phyloP scores from a whole-genome alignment of 345 rosid species.

The Citrus hindsii region DNA sequence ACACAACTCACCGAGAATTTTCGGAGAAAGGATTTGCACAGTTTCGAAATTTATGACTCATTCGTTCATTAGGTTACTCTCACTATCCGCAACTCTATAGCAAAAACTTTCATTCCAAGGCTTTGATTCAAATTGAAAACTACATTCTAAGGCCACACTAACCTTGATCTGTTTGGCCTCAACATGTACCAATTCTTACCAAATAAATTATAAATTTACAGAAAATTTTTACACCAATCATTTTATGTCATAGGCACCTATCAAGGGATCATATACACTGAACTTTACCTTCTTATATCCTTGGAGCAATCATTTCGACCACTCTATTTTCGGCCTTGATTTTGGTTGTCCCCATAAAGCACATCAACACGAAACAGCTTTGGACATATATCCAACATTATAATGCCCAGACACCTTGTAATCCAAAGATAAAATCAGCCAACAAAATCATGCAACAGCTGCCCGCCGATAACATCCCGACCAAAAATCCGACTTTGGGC shows the following conservation, averaged over 20 bases:
- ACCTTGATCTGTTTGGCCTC: conserved; percentile 8
- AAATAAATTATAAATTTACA: conserved; percentile 23
- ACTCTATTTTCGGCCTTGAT: neutral
- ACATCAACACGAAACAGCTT: conserved; percentile 2
- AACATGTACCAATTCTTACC: neutral
- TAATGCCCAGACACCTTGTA: neutral
- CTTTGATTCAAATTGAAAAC: neutral
- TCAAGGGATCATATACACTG: conserved; percentile 15
- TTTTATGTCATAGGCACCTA: conserved; percentile 4
- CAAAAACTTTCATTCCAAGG: conserved; percentile 5
- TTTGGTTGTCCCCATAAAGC: conserved; percentile 9
- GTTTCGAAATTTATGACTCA: neutral
- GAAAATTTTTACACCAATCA: conserved; percentile 27
- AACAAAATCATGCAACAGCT: conserved; percentile 86
- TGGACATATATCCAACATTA: neutral
- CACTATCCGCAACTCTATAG: neutral
- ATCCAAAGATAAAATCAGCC: conserved; percentile 39
- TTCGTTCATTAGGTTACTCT: neutral
- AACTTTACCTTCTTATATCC: conserved; percentile 11
- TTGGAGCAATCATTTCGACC: conserved; percentile 1
- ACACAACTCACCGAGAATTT: neutral
- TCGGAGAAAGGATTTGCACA: too few species aligned
- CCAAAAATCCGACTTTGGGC: conserved; percentile 62
- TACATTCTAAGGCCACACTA: conserved; percentile 3
- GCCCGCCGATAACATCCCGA: conserved; percentile 73